A percentile compares a stretch with the other conserved stretches of the same genome.
These are phyloP conservation scores for Exsudoporus frostii DNA, from an alignment of 768 basidiomycete genomes.

Conservation along the genomic window DNA sequence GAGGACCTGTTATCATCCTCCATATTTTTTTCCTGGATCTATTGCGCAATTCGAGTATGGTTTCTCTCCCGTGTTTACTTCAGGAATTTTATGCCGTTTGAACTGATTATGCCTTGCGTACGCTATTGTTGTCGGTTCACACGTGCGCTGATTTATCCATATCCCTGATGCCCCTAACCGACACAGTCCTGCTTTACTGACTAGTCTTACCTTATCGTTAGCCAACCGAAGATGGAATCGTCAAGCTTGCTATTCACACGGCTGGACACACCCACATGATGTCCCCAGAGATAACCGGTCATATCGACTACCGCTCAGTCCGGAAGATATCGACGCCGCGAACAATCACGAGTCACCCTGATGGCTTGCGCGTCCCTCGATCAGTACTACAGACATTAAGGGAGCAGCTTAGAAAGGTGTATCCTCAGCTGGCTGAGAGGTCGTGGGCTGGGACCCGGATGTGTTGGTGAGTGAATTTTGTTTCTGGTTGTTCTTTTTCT, in stretches of 20 bases:
- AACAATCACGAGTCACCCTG: conserved; percentile 61
- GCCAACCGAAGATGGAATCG: conserved; percentile 64
- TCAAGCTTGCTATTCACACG: conserved; percentile 79
- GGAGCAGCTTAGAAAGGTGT: conserved; percentile 50
- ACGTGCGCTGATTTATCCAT: not conserved
- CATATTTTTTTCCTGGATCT: not conserved
- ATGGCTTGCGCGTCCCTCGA: conserved; percentile 66
- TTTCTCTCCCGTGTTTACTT: not conserved
- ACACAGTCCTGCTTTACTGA: not conserved
- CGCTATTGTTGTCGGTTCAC: not conserved
- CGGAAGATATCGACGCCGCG: conserved; percentile 68
- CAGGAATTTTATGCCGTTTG: not conserved
- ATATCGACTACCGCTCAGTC: conserved; percentile 2
- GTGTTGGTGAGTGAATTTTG: conserved; percentile 66
- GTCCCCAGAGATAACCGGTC: conserved; percentile 1
- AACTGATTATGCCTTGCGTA: no score
- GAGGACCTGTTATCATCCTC: not conserved
- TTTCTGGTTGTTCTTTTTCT: not conserved
- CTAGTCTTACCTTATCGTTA: conserved; percentile 24
- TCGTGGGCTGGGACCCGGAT: conserved; percentile 71
- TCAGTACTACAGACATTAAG: conserved; percentile 50
- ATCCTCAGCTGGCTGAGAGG: conserved; percentile 74
- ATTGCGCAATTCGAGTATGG: not conserved
- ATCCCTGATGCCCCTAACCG: not conserved
- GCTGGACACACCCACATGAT: conserved; percentile 61